Percentiles rank a stretch among this genome's conserved stretches.
These are phyloP conservation scores for Aspergillus latus DNA, from an alignment of 2,329 filamentous ascomycete genomes.

Conservation along the genomic window DNA sequence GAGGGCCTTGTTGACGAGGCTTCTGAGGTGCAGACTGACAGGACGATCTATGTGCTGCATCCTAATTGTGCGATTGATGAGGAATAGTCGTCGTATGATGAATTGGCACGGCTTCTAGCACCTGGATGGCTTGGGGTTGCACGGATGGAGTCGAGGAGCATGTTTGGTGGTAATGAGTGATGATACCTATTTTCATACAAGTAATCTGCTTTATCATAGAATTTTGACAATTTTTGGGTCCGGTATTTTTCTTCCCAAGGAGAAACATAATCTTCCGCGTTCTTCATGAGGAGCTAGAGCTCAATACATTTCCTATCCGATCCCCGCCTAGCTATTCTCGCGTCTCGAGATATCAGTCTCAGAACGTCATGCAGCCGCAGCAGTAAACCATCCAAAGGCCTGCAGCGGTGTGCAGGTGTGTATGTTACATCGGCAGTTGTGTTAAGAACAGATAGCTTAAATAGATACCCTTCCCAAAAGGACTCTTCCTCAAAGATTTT, in stretches of 20 bases:
- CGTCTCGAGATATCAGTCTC: too few relatives aligned
- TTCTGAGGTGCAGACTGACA: constrained; percentile 52
- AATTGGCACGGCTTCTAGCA: not conserved
- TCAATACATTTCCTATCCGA: too few relatives aligned
- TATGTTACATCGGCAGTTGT: too few relatives aligned
- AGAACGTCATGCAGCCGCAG: too few relatives aligned
- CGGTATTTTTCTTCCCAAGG: not conserved
- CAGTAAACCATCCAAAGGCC: too few relatives aligned
- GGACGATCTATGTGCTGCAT: constrained; percentile 81
- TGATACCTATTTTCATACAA: constrained; percentile 28
- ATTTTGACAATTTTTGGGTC: not conserved
- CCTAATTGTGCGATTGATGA: constrained; percentile 85
- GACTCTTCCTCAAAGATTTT: too few relatives aligned
- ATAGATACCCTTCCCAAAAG: too few relatives aligned
- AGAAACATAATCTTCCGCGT: not conserved
- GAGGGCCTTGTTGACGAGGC: constrained; percentile 83
- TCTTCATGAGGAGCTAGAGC: not conserved
- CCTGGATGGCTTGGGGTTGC: constrained; percentile 13
- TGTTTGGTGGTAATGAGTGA: constrained; percentile 32
- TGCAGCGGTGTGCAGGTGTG: too few relatives aligned
- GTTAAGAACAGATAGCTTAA: too few relatives aligned
- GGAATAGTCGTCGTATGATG: constrained; percentile 22
- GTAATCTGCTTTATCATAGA: not conserved
- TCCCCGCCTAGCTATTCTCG: too few relatives aligned
- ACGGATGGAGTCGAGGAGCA: constrained; percentile 22